phyloP scores from a whole-genome alignment of 805 yeast species.

The Kodamaea kaohsiungensis region DNA sequence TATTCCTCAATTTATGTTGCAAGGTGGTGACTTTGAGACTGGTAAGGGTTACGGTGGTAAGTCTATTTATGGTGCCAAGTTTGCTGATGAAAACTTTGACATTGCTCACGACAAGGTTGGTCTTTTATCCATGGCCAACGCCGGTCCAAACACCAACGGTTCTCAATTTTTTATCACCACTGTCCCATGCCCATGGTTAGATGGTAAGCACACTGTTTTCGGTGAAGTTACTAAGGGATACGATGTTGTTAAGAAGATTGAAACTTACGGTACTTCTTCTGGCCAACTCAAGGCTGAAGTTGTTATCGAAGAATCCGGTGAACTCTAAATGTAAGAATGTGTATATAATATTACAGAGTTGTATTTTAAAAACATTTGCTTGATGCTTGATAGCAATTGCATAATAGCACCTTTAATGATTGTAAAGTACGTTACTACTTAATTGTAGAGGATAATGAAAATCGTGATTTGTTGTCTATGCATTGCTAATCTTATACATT shows the following conservation, averaged over 20 bases:
- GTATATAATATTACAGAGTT: neutral
- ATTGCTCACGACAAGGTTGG: slow-evolving; percentile 80
- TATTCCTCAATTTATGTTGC: slow-evolving; percentile 95
- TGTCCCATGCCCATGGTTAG: slow-evolving; percentile 38
- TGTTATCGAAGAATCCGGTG: slow-evolving; percentile 31
- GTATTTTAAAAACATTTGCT: too few relatives aligned
- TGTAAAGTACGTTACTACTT: too few relatives aligned
- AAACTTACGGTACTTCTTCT: slow-evolving; percentile 22
- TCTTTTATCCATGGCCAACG: slow-evolving; percentile 87
- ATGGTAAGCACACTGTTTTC: slow-evolving; percentile 28
- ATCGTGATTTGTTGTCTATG: neutral
- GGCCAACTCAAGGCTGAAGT: slow-evolving; percentile 20
- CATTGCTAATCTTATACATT: slow-evolving; percentile 5
- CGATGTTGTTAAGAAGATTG: slow-evolving; percentile 28
- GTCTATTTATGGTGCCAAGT: slow-evolving; percentile 74
- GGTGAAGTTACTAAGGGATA: slow-evolving; percentile 28
- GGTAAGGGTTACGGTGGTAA: slow-evolving; percentile 94
- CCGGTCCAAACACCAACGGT: slow-evolving; percentile 92
- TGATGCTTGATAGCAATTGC: too few relatives aligned
- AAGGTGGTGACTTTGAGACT: slow-evolving; percentile 74
- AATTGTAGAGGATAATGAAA: too few relatives aligned
- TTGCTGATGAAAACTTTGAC: slow-evolving; percentile 66
- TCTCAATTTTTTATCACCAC: slow-evolving; percentile 90
- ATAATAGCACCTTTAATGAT: too few relatives aligned
- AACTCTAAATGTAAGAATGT: slow-evolving; percentile 13